Conservation (phyloP, 371 early-diverging fungal species). For the Rhizomucor pusillus region DNA sequence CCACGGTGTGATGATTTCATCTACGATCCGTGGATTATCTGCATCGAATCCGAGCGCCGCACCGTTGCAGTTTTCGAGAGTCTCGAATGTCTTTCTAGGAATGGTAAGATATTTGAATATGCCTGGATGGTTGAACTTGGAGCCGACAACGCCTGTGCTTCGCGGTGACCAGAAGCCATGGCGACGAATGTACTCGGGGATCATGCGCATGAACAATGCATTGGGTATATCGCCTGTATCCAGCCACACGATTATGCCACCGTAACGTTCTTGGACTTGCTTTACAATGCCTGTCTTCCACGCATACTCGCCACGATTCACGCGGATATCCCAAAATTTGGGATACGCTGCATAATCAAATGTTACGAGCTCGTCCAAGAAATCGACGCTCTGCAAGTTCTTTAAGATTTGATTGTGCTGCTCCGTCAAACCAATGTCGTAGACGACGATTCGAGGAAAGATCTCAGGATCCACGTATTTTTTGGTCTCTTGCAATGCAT, state of each 20-base stretch:
- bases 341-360: conserved; percentile 50
- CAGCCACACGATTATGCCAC: conserved; percentile 52
- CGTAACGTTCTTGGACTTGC: conserved; percentile 43
- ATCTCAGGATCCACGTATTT: conserved; percentile 8
- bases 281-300: conserved; percentile 60
- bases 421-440: conserved; percentile 40
- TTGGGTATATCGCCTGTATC: conserved; percentile 49
- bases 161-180: conserved; percentile 48
- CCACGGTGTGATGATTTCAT: conserved; percentile 44
- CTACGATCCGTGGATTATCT: conserved; percentile 22
- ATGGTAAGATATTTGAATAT: conserved; percentile 33
- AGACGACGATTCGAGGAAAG: conserved; percentile 44
- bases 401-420: conserved; percentile 28
- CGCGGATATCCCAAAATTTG: conserved; percentile 46
- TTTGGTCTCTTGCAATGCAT: conserved; percentile 22
- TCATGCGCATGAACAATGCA: conserved; percentile 33
- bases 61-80: conserved; percentile 46
- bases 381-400: conserved; percentile 26
- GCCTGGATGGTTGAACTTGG: conserved; percentile 46
- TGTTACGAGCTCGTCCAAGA: conserved; percentile 33
- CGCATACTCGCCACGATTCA: conserved; percentile 52
- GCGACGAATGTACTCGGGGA: conserved; percentile 27
- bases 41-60: conserved; percentile 50
- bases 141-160: conserved; percentile 34
- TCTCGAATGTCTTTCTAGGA: conserved; percentile 29